These are phyloP conservation scores for Cyclotella atomus DNA, from an alignment of 108 stramenopile genomes.

Conservation along the genomic window DNA sequence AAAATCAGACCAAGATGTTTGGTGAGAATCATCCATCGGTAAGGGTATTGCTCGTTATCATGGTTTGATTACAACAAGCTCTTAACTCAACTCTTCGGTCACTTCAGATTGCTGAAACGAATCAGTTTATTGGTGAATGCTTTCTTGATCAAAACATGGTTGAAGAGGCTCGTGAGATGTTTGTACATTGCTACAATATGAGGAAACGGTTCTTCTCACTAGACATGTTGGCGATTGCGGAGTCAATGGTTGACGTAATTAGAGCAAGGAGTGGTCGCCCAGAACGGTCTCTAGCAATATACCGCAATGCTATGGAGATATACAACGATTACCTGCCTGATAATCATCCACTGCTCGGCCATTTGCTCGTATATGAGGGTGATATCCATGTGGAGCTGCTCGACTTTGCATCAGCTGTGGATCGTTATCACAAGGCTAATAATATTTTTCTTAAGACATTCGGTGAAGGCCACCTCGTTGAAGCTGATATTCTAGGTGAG, in stretches of 20 bases:
- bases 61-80: too few relatives aligned
- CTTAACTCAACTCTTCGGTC: too few relatives aligned
- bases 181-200: slow-evolving; percentile 71
- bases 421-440: slow-evolving; percentile 59
- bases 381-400: slow-evolving; percentile 55
- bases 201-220: slow-evolving; percentile 62
- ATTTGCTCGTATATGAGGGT: slow-evolving; percentile 26
- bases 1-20: slow-evolving; percentile 56
- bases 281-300: slow-evolving; percentile 61
- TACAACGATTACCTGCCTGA: slow-evolving; percentile 39
- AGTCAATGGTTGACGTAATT: slow-evolving; percentile 46
- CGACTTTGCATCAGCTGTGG: slow-evolving; percentile 32
- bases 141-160: slow-evolving; percentile 61
- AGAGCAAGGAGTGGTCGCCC: slow-evolving; percentile 47
- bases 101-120: slow-evolving; percentile 56
- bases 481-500: slow-evolving; percentile 20
- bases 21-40: slow-evolving; percentile 61
- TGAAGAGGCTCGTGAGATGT: slow-evolving; percentile 49
- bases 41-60: background rate
- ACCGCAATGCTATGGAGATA: slow-evolving; percentile 62
- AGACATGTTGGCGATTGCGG: slow-evolving; percentile 53
- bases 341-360: slow-evolving; percentile 32
- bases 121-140: slow-evolving; percentile 61
- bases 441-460: slow-evolving; percentile 57
- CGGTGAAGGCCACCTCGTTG: slow-evolving; percentile 47